Evolutionary conservation across 2,329 filamentous ascomycete species (phyloP).

Genomic region (Pezicula carpinea): DNA sequence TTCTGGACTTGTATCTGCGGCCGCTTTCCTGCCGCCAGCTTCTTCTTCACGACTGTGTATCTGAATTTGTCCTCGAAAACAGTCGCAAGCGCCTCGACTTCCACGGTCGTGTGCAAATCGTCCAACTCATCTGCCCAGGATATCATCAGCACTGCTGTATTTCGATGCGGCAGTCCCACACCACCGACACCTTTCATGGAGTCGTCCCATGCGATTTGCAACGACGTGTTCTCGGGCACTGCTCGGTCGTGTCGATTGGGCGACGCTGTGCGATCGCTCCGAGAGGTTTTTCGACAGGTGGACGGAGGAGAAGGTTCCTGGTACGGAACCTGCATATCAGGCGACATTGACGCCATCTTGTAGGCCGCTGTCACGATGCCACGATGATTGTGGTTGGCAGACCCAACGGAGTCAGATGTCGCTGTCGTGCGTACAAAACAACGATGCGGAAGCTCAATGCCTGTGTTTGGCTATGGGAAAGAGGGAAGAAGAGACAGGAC

Average conservation of each 20-base stretch:
- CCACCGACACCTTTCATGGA: constrained; percentile 5
- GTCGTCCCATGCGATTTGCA: background rate
- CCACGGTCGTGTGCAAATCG: constrained; percentile 2
- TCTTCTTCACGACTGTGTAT: constrained; percentile 11
- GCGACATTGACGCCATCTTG: background rate
- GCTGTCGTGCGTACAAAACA: background rate
- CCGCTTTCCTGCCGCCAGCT: background rate
- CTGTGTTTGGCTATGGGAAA: background rate
- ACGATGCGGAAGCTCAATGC: background rate
- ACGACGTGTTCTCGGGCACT: background rate
- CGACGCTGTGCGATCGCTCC: background rate
- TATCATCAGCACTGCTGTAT: constrained; percentile 6
- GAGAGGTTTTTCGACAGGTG: background rate
- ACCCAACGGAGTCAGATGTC: background rate
- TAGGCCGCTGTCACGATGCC: background rate
- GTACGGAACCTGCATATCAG: background rate
- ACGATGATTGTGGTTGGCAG: background rate
- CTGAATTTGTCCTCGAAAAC: constrained; percentile 8
- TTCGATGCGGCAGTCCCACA: background rate
- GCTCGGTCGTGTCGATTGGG: background rate
- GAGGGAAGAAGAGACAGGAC: background rate
- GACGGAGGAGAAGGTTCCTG: background rate
- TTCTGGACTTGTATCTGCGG: constrained; percentile 14
- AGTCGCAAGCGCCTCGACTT: constrained; percentile 2
- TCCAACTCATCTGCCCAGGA: constrained; percentile 6